These are phyloP conservation scores for Penicillium herquei DNA, from an alignment of 495 filamentous ascomycete genomes.

Conservation along the genomic window DNA sequence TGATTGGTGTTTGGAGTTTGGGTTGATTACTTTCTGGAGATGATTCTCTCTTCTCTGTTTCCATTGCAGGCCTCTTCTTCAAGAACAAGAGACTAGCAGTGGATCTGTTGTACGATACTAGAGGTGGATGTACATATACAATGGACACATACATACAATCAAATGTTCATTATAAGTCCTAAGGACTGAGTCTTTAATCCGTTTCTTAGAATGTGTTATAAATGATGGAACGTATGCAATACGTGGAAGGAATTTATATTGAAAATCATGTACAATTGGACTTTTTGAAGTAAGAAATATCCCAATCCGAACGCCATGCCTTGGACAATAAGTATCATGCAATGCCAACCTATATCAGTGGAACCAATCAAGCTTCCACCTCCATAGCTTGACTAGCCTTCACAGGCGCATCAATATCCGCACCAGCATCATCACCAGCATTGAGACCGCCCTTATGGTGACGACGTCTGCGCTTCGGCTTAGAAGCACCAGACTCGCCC, in stretches of 20 bases:
- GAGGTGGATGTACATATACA: constrained; percentile 7
- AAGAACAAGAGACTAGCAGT: background rate
- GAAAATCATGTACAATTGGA: background rate
- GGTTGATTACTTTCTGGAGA: constrained; percentile 9
- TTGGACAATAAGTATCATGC: constrained; percentile 18
- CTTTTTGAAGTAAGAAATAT: constrained; percentile 19
- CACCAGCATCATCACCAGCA: constrained; percentile 16
- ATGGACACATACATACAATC: background rate
- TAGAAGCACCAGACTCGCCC: constrained; percentile 17
- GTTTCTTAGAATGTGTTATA: too few species aligned
- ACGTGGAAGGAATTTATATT: background rate
- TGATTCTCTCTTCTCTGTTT: constrained; percentile 15
- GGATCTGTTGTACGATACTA: constrained; percentile 18
- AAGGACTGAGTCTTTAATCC: too few species aligned
- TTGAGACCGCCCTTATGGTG: constrained; percentile 32
- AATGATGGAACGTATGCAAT: too few species aligned
- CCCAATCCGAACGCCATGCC: constrained; percentile 38
- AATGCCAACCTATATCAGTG: constrained; percentile 20
- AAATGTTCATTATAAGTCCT: too few species aligned
- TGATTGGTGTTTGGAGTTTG: constrained; percentile 16
- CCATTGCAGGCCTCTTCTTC: background rate
- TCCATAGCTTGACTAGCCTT: constrained; percentile 25
- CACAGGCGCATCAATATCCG: background rate
- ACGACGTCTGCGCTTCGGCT: constrained; percentile 48
- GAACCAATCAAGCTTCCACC: constrained; percentile 18